phyloP scores from a whole-genome alignment of 1,139 yeast species.

The Saccharomyces hybrid region DNA sequence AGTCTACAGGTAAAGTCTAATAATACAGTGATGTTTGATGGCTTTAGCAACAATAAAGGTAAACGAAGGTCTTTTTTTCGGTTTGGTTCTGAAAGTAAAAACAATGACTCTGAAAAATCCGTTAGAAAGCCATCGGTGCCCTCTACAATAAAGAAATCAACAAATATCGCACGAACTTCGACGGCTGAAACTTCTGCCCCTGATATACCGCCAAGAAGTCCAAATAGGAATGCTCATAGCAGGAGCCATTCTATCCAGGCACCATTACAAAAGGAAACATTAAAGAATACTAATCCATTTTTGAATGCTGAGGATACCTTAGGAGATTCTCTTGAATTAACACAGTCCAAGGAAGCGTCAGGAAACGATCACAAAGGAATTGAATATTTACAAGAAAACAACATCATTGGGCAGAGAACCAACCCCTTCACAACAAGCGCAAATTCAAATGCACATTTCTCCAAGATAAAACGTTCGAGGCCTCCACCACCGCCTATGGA shows the following conservation, averaged over 20 bases:
- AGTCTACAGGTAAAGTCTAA: neutral
- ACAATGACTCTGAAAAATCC: neutral
- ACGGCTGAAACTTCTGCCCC: neutral
- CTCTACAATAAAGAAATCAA: neutral
- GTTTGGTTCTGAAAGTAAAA: slow-evolving; percentile 16
- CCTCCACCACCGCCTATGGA: slow-evolving; percentile 16
- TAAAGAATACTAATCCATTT: slow-evolving; percentile 11
- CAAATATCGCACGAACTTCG: neutral
- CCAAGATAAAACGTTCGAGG: slow-evolving; percentile 5
- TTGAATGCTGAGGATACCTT: neutral
- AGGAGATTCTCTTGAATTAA: neutral
- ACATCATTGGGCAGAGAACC: neutral
- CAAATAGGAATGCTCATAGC: neutral
- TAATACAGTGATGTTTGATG: slow-evolving; percentile 13
- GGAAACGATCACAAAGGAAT: neutral
- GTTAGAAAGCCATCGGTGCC: neutral
- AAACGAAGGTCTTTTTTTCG: slow-evolving; percentile 23
- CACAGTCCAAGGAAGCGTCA: neutral
- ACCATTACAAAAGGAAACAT: slow-evolving; percentile 7
- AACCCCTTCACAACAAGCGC: neutral
- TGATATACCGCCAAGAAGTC: neutral
- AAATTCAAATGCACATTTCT: neutral
- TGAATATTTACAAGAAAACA: neutral
- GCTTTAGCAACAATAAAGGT: slow-evolving; percentile 9
- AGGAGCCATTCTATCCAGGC: slow-evolving; percentile 1